Conservation (phyloP, 2,329 filamentous ascomycete genomes). For the Phoma herbarum region DNA sequence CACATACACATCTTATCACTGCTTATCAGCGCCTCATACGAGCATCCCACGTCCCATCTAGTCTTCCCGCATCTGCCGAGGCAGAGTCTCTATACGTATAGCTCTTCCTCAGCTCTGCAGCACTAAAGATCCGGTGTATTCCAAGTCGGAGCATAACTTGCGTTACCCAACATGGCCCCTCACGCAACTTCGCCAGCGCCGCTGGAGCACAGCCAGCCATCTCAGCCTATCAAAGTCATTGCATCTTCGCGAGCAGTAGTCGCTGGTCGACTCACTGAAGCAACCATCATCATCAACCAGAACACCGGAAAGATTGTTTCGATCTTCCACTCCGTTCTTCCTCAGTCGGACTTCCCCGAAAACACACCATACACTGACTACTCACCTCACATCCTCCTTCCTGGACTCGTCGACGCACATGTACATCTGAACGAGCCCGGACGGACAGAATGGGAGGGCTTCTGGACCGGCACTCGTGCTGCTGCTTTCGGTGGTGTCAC, state of each 20-base stretch:
- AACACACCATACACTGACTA: slow-evolving; percentile 82
- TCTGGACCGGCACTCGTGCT: slow-evolving; percentile 91
- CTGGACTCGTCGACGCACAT: slow-evolving; percentile 94
- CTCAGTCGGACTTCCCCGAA: slow-evolving; percentile 75
- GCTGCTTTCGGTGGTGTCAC: slow-evolving; percentile 96
- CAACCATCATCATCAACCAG: slow-evolving; percentile 82
- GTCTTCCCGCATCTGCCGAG: slow-evolving; percentile 36
- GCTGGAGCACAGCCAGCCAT: slow-evolving; percentile 36
- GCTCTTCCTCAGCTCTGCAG: slow-evolving; percentile 2
- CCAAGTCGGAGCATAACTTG: background rate
- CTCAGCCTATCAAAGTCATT: slow-evolving; percentile 72
- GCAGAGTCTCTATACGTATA: slow-evolving; percentile 19
- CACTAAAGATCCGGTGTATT: background rate
- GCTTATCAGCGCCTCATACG: slow-evolving; percentile 43
- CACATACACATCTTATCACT: slow-evolving; percentile 41
- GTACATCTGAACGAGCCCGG: slow-evolving; percentile 98
- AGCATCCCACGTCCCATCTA: slow-evolving; percentile 25
- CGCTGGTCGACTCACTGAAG: slow-evolving; percentile 77
- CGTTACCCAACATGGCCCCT: slow-evolving; percentile 45
- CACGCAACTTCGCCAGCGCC: slow-evolving; percentile 49
- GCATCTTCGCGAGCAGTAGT: slow-evolving; percentile 86
- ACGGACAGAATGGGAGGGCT: slow-evolving; percentile 97
- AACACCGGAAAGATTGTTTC: slow-evolving; percentile 84
- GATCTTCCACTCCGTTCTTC: slow-evolving; percentile 77
- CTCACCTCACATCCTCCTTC: slow-evolving; percentile 83